phyloP scores from a whole-genome alignment of 306 rosid genomes.

The Glycine latifolia region DNA sequence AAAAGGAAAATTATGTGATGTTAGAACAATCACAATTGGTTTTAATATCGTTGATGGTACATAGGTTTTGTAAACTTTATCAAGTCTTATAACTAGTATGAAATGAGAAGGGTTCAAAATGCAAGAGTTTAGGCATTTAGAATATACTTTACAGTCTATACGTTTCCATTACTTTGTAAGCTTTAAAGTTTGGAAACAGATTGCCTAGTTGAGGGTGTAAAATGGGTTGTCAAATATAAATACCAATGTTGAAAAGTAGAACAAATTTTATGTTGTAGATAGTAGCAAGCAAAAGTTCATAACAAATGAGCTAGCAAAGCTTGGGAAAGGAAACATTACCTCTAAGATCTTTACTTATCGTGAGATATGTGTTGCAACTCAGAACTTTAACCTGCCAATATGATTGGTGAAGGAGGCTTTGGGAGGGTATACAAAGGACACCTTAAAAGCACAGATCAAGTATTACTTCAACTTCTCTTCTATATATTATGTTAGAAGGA shows the following conservation, averaged over 20 bases:
- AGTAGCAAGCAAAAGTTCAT: conserved; percentile 46
- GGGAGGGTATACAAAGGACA: conserved; percentile 87
- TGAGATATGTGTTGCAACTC: conserved; percentile 73
- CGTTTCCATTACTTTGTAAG: background rate
- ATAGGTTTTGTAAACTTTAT: conserved; percentile 6
- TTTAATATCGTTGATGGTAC: background rate
- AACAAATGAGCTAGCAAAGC: conserved; percentile 60
- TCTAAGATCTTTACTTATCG: conserved; percentile 61
- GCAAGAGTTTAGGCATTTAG: background rate
- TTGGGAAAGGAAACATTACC: conserved; percentile 73
- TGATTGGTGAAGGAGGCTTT: conserved; percentile 93
- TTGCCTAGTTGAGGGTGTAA: background rate
- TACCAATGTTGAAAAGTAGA: background rate
- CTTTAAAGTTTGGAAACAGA: background rate
- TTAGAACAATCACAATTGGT: background rate
- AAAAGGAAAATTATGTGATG: background rate
- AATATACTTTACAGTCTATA: no score
- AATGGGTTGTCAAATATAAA: background rate
- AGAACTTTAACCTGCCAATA: conserved; percentile 70
- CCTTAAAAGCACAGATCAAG: conserved; percentile 61
- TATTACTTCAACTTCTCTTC: conserved; percentile 38
- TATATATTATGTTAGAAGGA: background rate
- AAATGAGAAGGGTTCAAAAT: conserved; percentile 2
- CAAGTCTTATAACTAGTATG: background rate
- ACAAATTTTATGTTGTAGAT: conserved; percentile 34